Conservation (phyloP, 805 yeast genomes). For the Ogataea methanolica region DNA sequence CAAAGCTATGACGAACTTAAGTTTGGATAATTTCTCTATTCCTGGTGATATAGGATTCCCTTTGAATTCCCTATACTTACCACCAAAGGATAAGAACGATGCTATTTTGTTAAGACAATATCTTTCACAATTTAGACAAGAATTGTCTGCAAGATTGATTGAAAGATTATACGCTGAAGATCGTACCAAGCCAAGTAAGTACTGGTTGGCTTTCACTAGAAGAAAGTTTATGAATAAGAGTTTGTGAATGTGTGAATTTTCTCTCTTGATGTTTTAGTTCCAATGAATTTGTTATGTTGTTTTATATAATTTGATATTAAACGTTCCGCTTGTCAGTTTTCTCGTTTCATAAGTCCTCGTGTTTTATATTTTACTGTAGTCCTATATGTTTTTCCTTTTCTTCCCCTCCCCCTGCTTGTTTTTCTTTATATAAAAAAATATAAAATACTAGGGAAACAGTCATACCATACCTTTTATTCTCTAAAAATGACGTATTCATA, state of each 20-base stretch:
- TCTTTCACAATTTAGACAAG: slow-evolving; percentile 92
- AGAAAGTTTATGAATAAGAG: slow-evolving; percentile 94
- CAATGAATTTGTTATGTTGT: neutral
- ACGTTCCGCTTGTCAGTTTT: too few species aligned
- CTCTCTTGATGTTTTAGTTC: neutral
- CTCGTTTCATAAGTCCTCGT: too few species aligned
- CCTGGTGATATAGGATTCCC: slow-evolving; percentile 98
- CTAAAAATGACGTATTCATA: too few species aligned
- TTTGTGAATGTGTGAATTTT: slow-evolving; percentile 32
- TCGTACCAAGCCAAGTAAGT: slow-evolving; percentile 67
- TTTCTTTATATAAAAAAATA: too few species aligned
- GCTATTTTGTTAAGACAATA: slow-evolving; percentile 77
- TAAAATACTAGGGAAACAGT: too few species aligned
- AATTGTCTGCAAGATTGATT: slow-evolving; percentile 75
- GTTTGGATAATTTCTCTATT: slow-evolving; percentile 81
- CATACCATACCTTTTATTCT: too few species aligned
- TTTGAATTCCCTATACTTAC: slow-evolving; percentile 68
- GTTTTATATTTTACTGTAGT: too few species aligned
- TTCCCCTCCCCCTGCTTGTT: too few species aligned
- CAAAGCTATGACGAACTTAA: slow-evolving; percentile 70
- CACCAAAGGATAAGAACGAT: slow-evolving; percentile 72
- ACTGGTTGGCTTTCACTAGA: slow-evolving; percentile 94
- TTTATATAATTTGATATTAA: neutral
- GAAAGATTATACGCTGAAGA: slow-evolving; percentile 65
- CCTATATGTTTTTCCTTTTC: too few species aligned